Base-by-base conservation (phyloP, 345 rosid species). In the Litchi chinensis region DNA sequence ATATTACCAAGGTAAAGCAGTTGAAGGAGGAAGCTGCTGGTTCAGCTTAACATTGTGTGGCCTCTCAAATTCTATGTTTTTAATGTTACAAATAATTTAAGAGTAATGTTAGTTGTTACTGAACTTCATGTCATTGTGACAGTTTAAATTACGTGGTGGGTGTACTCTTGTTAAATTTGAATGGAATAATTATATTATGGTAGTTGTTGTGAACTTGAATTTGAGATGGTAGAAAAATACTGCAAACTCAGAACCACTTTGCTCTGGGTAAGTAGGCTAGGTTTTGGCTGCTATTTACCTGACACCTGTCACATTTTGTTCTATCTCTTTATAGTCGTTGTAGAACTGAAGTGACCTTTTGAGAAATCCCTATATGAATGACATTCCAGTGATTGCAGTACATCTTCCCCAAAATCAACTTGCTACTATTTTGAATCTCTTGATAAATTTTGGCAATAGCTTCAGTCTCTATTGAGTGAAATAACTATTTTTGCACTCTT, bases 1-100 rank as follows among this genome's bases (percentile, higher is more conserved):
- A 93, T 63, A 90, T 93, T 82, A 90, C 92, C 52, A 93, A 93
- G 88, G 95, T 88, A 39, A 90, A 93, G 82, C 94, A 91, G 87
- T 79, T 93, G 87, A 78, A 19, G 81, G 95, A 93, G 81, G 89
- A 82, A 76, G 88, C 84, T 56, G 86, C 76, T 28, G 82, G 81
- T 63, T 79, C 84, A 40, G 48, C 90, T 77, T 90, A 77, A 65
- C 2, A n/a, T 11, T 26, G 43, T 75, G 70, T 72, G 21, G 18
- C 16, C 41, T 44, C 70, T 44, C 18, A 6, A 54, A 59, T 62
- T 24, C 46, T 21, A 59, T 68, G 62, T 37, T 79, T 13, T 56
- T 22, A 21, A 74, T 18, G 46, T 48, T n/a, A 10, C 50, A 62
- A 57, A 75, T 65, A 75, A 46, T 24, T 28, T 18, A 1, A 11